Percentiles rank a stretch among this genome's conserved stretches.
These are phyloP conservation scores for Sequoiadendron giganteum DNA, from an alignment of 75 land plant genomes.

Conservation along the genomic window DNA sequence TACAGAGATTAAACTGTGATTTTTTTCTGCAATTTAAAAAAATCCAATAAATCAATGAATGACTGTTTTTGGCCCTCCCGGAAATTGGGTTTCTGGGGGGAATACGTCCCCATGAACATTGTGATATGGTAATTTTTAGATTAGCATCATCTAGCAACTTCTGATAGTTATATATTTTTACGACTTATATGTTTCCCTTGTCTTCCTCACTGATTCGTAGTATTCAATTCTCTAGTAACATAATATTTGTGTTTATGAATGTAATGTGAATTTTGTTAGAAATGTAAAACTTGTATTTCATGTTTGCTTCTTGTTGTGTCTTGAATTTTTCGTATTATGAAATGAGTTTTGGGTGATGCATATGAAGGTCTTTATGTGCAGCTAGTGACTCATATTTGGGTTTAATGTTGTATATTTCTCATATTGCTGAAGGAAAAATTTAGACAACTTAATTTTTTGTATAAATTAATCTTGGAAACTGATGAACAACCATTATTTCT, in stretches of 20 bases:
- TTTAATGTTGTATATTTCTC: background rate
- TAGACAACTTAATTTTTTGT: background rate
- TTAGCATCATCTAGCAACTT: background rate
- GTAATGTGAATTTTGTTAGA: background rate
- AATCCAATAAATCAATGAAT: no score
- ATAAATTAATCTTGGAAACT: background rate
- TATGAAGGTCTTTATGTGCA: background rate
- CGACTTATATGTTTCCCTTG: background rate
- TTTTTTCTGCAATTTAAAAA: no score
- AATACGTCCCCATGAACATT: no score
- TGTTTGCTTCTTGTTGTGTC: background rate
- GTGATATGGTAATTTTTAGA: no score
- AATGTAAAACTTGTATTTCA: background rate
- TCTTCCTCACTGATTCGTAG: background rate
- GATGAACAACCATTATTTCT: background rate
- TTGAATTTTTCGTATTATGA: background rate
- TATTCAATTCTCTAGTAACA: background rate
- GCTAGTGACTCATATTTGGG: background rate
- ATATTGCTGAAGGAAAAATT: background rate
- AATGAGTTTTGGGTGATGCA: background rate
- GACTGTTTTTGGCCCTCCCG: no score
- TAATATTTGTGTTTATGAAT: background rate
- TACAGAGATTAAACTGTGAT: no score
- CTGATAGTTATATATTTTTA: background rate
- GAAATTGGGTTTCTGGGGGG: no score